Base-by-base conservation (phyloP, 2,329 filamentous ascomycete genomes). In the Pestalotiopsis sp. region DNA sequence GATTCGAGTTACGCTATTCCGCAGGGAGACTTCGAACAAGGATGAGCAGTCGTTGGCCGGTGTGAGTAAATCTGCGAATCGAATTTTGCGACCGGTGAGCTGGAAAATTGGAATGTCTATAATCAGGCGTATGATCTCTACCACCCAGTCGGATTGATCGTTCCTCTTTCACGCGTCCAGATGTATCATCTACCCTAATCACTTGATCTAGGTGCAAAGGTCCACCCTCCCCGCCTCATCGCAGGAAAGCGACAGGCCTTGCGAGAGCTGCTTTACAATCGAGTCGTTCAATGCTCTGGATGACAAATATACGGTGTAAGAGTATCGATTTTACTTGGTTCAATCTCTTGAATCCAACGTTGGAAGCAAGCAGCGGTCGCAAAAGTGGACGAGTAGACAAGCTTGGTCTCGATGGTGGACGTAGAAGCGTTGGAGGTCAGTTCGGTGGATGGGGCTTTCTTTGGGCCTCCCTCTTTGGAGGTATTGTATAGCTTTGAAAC, bases 151-250 rank as follows among this genome's bases (percentile, higher is more conserved):
- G 13, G 36, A n/a, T 64, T 64, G 31, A 64, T 56, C 69, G 63
- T 23, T 39, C 64, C 69, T 65, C 67, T 68, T n/a, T 52, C 45
- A 52, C 45, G 45, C 45, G 45, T 25, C 68, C 69, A 69, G 64
- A 64, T 70, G 66, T 67, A 68, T 38, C 69, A 70, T 70, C 65
- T 70, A 72, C 75, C 73, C 75, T 71, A 73, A 75, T 72, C 73
- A 72, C 74, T 73, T 70, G 73, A 72, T 73, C 69, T 72, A 71
- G 74, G 74, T 71, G 73, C 73, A 73, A 73, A 78, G 75, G 75
- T 73, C 76, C 75, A 73, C 76, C 76, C 72, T 75, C 77, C 73
- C 75, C 76, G 74, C 77, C 77, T 77, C 77, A 79, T 78, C 76
- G 76, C 77, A 77, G 72, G 76, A 73, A 76, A 77, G 77, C 77